Base-by-base conservation (phyloP, 225 moss, liverwort and hornwort genomes). In the Ulota crispa region DNA sequence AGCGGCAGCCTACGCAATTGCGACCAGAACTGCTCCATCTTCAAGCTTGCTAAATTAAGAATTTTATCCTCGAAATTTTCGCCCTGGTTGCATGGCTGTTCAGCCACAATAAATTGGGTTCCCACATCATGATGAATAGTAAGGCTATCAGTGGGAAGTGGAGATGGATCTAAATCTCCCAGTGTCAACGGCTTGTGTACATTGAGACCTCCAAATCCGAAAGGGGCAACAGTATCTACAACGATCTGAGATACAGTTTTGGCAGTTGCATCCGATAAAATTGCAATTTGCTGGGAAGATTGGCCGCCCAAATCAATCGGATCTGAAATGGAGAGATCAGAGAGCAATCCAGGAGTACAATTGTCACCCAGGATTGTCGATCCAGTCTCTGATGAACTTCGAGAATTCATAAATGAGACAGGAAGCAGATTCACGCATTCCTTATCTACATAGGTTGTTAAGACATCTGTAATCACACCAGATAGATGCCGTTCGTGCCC, bases 1-100 rank as follows among this genome's bases (percentile, higher is more conserved):
- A 64, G 67, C 34, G 43, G 77, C 56, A 71, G 21, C 47, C 64
- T 63, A 61, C 60, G 73, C 78, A 88, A 59, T 52, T 64, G 80
- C 36, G 82, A 60, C 88, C 86, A 88, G 9, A 64, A 60, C 53
- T 81, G 50, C 54, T 81, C 80, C 83, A 88, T 80, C 72, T 72
- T 45, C 55, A 32, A 41, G 83, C 78, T 79, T 24, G 73, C 31
- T 66, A 71, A 18, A 43, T 45, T 66, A 78, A 82, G 68, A 72
- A 87, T 57, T 28, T 30, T 78, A 67, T 72, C 32, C 16, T 81
- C 86, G 60, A 81, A 72, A 63, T 20, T 70, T 70, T 62, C 27
- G 61, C 23, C 70, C 43, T 60, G 78, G 57, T 47, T 53, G 54
- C 7, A 36, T 26, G 74, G n/a, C 30, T 81, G 68, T 56, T 85